Base-by-base conservation (phyloP, 768 basidiomycete genomes). In the Podaxis mareebaensis region DNA sequence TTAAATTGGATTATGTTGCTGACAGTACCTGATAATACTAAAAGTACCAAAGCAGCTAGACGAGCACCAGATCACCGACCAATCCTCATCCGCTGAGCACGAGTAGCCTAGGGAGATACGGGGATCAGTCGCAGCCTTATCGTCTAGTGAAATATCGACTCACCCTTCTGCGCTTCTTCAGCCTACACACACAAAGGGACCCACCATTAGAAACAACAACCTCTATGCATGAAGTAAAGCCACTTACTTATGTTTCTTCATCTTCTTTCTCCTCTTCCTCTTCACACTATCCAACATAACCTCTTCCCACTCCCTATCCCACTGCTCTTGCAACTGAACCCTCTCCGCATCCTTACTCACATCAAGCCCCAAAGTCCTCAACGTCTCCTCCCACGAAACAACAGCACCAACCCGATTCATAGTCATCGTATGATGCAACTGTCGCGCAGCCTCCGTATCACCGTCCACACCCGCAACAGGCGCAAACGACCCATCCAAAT, bases 211-310 rank as follows among this genome's bases (percentile, higher is more conserved):
- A 49, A 53, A 24, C 2, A 53, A 24, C 2, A 51, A 28, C 54
- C 49, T 38, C 40, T 52, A 49, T 53, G 40, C 26, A 60, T 20
- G 38, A 28, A 49, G 58, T 61, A 62, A 61, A 39, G 26, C n/a
- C 11, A 82, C 91, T 76, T 71, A 94, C 93, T 96, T 96, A 75
- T 96, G 95, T 78, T 95, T 96, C 84, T 90, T 93, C 89, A 96
- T 96, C 87, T 96, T 96, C 87, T 88, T 91, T 81, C 86, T 81
- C 68, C 86, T 83, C 82, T 95, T 95, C 74, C 92, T 85, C 80
- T 89, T 91, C 30, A 86, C 87, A 68, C 92, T 93, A 69, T 94
- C 93, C 77, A 92, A 80, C 72, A 86, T 75, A 15, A 92, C 82
- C 49, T 85, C 82, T 67, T 86, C 81, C 82, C 83, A 88, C 63